Evolutionary conservation across 495 filamentous ascomycete genomes (phyloP), one percentile per base, ranked within the genome.

Genomic region (Thermothielavioides terrestris): DNA sequence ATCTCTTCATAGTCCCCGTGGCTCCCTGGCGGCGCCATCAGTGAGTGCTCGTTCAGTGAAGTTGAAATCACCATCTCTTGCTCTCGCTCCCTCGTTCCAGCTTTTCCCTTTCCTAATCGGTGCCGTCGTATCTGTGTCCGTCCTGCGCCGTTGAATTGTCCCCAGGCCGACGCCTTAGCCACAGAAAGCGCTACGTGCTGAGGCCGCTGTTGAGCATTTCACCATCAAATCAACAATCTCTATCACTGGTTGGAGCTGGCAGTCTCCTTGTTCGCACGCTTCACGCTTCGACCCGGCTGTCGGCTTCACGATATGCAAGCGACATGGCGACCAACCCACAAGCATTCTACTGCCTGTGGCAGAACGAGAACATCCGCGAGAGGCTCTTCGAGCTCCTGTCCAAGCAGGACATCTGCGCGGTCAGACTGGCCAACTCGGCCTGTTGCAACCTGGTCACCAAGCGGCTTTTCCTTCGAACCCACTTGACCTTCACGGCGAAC

Each of bases 401-500:
- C 53, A 71, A 62, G 39, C 61, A 71, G 26, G 70, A 77, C 52
- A 68, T 80, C 37, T 73, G 70, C 62, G 66, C 70, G 53, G 53
- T 80, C 41, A 64, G 77, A 30, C 55, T 73, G 46, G 64, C 71
- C 60, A 72, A 69, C 54, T 68, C 71, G 44, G 69, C 75, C 44
- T 74, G 68, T 60, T 76, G 69, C 64, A 70, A 72, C 47, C 62
- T 76, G 41, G 66, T 77, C 57, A 78, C 75, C 49, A 71, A 68
- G 64, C 52, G 68, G 38, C 67, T 80, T 54, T 80, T 80, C 62
- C 56, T 70, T 47, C 66, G 75, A 62, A 77, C 68, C 57, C 62
- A 74, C 64, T 56, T 85, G 54, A 84, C 77, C 50, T 89, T 90
- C 67, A 76, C 81, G 22, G 69, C 81, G 25, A 79, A 75, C 57